Evolutionary conservation across 2,329 filamentous ascomycete species (phyloP), one percentile per base, ranked within the genome.

Genomic region (Salinomyces thailandicus): DNA sequence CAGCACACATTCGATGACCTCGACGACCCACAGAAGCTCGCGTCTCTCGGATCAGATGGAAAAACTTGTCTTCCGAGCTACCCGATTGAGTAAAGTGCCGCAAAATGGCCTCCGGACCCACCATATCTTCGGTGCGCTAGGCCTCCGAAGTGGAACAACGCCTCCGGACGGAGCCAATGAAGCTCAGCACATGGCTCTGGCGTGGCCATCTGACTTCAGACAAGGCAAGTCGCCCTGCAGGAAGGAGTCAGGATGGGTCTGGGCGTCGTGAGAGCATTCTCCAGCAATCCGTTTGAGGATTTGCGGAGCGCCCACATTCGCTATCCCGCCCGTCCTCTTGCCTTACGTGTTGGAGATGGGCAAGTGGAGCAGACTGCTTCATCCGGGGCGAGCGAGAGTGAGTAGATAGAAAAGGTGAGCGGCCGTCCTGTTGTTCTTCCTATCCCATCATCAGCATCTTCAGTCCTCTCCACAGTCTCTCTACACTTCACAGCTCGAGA

Each of bases 141-240:
- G 30, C 14, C 7, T 16, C 13, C 17, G 9, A 12, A 15, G 30
- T 18, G 15, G 29, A 16, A 15, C 11, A 33, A 30, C 18, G 32
- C 28, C 20, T 38, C 36, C 36, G 36, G 16, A 8, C 22, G 17
- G 14, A 19, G 30, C 36, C 36, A 38, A 38, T 38, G 7, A 27
- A 7, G 5, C 20, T 15, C 8, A 12, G 7, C 20, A 28, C 17
- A 31, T 14, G 9, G 13, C 15, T 7, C 31, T 20, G 28, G 28
- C 11, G 17, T 30, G 12, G 22, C 22, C 9, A 26, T 31, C 35
- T 31, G 35, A 37, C 35, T 37, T 37, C 18, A 16, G 27, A n/a
- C 18, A 28, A 18, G 27, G 28, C 9, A 31, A 6, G 17, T 20
- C 5, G 16, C 22, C 18, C 35, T 37, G 18, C 17, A 32, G 11